Percentiles rank a stretch among this genome's conserved stretches.
These are phyloP conservation scores for Wickerhamiella kurtzmanii DNA, from an alignment of 805 yeast species.

Conservation along the genomic window DNA sequence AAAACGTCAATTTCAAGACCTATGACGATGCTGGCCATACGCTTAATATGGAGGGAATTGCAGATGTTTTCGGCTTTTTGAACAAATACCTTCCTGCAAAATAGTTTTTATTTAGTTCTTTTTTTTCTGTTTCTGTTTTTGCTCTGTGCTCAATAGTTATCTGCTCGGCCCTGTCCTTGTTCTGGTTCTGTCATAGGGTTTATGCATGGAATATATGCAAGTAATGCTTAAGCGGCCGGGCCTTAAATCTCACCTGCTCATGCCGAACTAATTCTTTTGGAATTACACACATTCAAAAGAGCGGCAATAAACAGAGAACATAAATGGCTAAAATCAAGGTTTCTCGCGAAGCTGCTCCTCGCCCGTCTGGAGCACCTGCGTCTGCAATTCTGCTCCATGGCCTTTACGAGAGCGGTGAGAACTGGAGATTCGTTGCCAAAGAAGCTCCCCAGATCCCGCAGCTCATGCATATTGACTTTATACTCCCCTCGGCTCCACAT, in stretches of 20 bases:
- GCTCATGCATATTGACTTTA: conserved; percentile 48
- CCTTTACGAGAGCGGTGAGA: conserved; percentile 78
- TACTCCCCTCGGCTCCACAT: conserved; percentile 85
- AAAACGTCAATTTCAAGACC: conserved; percentile 32
- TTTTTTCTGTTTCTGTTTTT: too few relatives aligned
- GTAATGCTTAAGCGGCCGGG: too few relatives aligned
- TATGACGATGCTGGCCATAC: conserved; percentile 60
- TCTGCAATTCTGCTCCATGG: conserved; percentile 78
- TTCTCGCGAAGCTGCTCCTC: background rate
- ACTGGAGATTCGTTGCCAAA: conserved; percentile 77
- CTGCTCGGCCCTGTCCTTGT: too few relatives aligned
- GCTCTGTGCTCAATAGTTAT: too few relatives aligned
- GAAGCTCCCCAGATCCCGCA: conserved; percentile 32
- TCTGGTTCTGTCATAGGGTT: too few relatives aligned
- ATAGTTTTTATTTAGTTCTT: too few relatives aligned
- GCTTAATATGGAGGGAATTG: conserved; percentile 52
- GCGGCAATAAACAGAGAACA: too few relatives aligned
- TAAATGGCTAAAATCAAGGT: background rate
- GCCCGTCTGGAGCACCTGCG: conserved; percentile 33
- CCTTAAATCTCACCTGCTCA: too few relatives aligned
- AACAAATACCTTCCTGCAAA: conserved; percentile 14
- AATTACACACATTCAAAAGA: too few relatives aligned
- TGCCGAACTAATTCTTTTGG: too few relatives aligned
- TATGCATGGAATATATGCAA: too few relatives aligned
- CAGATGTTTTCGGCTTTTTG: conserved; percentile 38